These are phyloP conservation scores for Bipolaris gigantea DNA, from an alignment of 2,329 filamentous ascomycete genomes.

Conservation along the genomic window DNA sequence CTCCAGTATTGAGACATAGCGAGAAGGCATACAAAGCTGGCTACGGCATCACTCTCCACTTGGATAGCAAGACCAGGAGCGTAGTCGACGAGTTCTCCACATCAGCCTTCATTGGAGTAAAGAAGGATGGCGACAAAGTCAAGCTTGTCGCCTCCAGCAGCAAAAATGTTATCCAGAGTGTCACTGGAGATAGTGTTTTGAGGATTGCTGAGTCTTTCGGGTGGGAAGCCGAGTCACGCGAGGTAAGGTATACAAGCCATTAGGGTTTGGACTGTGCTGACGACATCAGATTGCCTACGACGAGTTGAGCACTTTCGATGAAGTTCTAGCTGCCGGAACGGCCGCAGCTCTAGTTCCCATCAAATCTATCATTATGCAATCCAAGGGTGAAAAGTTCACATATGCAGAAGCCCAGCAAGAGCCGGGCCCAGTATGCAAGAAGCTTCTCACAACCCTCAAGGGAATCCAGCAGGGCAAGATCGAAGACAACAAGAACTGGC, in stretches of 20 bases:
- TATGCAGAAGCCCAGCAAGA: conserved; percentile 64
- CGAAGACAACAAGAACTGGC: conserved; percentile 78
- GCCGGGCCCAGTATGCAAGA: conserved; percentile 71
- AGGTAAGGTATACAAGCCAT: conserved; percentile 52
- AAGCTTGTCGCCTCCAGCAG: conserved; percentile 87
- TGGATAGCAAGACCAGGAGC: conserved; percentile 80
- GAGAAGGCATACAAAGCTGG: conserved; percentile 77
- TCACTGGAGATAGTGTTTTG: conserved; percentile 78
- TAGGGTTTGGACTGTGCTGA: conserved; percentile 5
- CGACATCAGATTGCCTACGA: conserved; percentile 62
- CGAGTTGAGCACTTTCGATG: conserved; percentile 65
- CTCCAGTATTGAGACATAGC: conserved; percentile 84
- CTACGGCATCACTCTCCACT: conserved; percentile 90
- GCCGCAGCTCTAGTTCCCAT: conserved; percentile 91
- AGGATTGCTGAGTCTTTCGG: conserved; percentile 76
- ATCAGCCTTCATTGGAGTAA: conserved; percentile 85
- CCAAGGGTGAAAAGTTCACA: conserved; percentile 57
- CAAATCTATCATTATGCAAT: conserved; percentile 78
- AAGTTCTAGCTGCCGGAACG: conserved; percentile 90
- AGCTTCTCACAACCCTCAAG: conserved; percentile 75
- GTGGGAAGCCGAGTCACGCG: conserved; percentile 78
- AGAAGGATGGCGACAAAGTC: conserved; percentile 60
- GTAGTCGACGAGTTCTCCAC: conserved; percentile 97
- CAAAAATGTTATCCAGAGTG: conserved; percentile 81
- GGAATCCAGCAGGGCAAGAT: conserved; percentile 83